A percentile compares a stretch with the other conserved stretches of the same genome.
These are phyloP conservation scores for Penicillium sumatraense DNA, from an alignment of 2,329 filamentous ascomycete genomes.

Conservation along the genomic window DNA sequence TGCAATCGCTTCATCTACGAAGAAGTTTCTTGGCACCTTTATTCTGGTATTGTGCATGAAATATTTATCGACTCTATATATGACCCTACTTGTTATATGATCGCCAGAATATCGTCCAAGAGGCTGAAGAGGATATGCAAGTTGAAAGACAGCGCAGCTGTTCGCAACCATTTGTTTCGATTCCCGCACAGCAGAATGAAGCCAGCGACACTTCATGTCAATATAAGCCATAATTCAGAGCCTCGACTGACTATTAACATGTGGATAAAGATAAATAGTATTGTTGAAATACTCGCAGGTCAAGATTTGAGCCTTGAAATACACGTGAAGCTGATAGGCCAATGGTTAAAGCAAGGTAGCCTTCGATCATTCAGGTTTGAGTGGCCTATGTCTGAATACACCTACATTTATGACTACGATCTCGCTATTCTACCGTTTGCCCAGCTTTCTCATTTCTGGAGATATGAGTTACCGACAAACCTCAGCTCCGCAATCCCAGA, in stretches of 20 bases:
- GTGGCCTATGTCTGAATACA: too few species aligned
- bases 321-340: background rate
- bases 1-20: background rate
- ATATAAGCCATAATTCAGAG: background rate
- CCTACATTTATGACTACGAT: background rate
- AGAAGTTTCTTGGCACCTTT: background rate
- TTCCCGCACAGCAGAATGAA: background rate
- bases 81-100: background rate
- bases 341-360: background rate
- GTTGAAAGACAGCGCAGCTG: background rate
- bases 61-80: background rate
- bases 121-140: background rate
- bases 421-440: background rate
- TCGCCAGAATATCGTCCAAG: background rate
- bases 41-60: background rate
- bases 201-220: background rate
- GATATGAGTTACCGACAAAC: background rate
- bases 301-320: background rate
- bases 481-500: background rate
- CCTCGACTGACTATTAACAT: background rate
- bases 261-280: background rate
- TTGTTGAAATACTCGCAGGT: background rate
- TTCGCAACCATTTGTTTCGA: background rate
- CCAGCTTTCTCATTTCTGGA: background rate
- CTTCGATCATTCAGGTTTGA: too few species aligned